Base-by-base conservation (phyloP, 176 grass and related monocot species). In the Poa pratensis region DNA sequence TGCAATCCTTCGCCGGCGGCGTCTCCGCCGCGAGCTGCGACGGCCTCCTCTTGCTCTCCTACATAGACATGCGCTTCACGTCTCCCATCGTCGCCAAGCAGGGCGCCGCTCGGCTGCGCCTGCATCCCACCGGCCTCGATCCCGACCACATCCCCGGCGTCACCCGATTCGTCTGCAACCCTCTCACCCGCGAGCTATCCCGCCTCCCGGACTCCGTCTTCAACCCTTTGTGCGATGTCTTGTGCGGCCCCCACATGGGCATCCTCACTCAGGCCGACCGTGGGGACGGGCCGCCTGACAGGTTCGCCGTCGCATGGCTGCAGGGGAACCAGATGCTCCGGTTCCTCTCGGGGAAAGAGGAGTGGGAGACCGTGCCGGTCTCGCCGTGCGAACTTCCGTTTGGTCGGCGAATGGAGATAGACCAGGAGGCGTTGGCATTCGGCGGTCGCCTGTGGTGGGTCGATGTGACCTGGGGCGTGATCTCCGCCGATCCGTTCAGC, bases 311-410 rank as follows among this genome's bases (percentile, higher is more conserved):
- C 27, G 32, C 66, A 57, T 9, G 7, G 5, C 78, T 59, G 32
- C 78, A 71, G 2, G 48, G 11, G 83, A 15, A 45, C 54, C 61
- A 16, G 42, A 80, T 80, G 84, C 43, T 43, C 54, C 77, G 78
- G 32, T 87, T 75, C 5, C 16, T 55, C 77, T 80, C 77, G 54
- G 42, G 2, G 9, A 10, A 43, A 10, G 42, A 43, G 42, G 42
- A 43, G 42, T 43, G 42, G 42, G 42, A 43, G 9, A 43, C 42
- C 42, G 42, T 43, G 42, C 6, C 7, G 42, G 42, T 10, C 42
- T 43, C 42, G 9, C 42, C 42, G 42, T 43, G 42, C 42, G 9
- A 43, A 43, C 7, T 43, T 10, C 42, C 42, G 42, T 43, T 9
- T 43, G 42, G 42, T 0, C 42, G 42, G 42, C 42, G 42, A 10